These are phyloP conservation scores for Hansenula lynferdii DNA, from an alignment of 1,139 yeast species.

Conservation along the genomic window DNA sequence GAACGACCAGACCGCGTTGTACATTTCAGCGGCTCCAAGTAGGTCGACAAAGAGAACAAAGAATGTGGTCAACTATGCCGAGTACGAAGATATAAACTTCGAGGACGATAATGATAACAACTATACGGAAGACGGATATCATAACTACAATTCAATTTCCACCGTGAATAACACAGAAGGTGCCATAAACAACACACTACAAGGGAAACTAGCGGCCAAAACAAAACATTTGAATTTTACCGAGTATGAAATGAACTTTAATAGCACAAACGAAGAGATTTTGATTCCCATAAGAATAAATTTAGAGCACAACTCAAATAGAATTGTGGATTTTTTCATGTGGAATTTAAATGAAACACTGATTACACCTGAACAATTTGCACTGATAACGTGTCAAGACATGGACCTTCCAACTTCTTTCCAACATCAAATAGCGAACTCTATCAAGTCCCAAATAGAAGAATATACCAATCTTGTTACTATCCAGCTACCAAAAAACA, in stretches of 20 bases:
- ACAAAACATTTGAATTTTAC: conserved; percentile 27
- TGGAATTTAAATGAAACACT: conserved; percentile 85
- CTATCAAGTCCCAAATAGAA: conserved; percentile 76
- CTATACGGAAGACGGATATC: conserved; percentile 14
- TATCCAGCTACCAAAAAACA: conserved; percentile 57
- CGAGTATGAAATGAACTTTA: conserved; percentile 29
- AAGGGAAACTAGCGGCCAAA: conserved; percentile 29
- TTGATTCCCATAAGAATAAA: conserved; percentile 78
- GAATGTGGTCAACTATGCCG: conserved; percentile 79
- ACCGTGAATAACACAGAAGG: conserved; percentile 11
- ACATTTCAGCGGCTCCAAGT: conserved; percentile 68
- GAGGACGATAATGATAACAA: conserved; percentile 27
- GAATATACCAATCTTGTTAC: conserved; percentile 66
- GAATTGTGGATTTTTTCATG: conserved; percentile 76
- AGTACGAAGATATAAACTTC: conserved; percentile 67
- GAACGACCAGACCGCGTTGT: conserved; percentile 62
- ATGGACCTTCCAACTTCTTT: conserved; percentile 68
- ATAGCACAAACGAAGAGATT: conserved; percentile 33
- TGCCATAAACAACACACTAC: conserved; percentile 11
- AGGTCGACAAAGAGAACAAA: conserved; percentile 75
- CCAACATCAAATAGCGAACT: conserved; percentile 61
- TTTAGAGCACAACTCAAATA: conserved; percentile 64
- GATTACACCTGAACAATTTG: conserved; percentile 81
- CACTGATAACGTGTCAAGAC: conserved; percentile 74
- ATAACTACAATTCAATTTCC: conserved; percentile 1